Evolutionary conservation across 2,329 filamentous ascomycete genomes (phyloP).

Genomic region (Penicillium psychrosexuale): DNA sequence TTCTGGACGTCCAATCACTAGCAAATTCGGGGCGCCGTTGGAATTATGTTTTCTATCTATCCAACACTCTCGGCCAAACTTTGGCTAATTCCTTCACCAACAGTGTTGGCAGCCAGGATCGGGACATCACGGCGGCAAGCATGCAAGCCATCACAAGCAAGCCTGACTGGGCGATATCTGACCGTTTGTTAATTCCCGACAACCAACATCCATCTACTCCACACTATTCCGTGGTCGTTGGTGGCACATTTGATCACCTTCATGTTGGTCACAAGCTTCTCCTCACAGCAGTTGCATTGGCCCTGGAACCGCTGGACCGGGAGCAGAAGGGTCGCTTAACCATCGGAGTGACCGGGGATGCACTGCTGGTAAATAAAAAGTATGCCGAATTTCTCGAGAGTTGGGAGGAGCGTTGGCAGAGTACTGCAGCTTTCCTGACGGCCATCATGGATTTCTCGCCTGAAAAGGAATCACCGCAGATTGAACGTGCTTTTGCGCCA

Average conservation of each 20-base stretch:
- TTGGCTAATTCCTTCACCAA: slow-evolving; percentile 39
- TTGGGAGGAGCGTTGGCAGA: slow-evolving; percentile 70
- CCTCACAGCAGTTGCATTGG: slow-evolving; percentile 77
- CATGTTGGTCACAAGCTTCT: slow-evolving; percentile 96
- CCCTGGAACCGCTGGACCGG: slow-evolving; percentile 53
- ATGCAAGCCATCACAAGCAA: slow-evolving; percentile 23
- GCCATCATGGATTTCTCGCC: slow-evolving; percentile 58
- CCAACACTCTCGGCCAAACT: slow-evolving; percentile 27
- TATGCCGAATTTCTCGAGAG: slow-evolving; percentile 75
- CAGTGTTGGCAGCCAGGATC: slow-evolving; percentile 23
- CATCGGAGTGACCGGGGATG: slow-evolving; percentile 84
- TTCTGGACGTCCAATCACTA: slow-evolving; percentile 50
- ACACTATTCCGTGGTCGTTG: slow-evolving; percentile 70
- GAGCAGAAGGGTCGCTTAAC: slow-evolving; percentile 60
- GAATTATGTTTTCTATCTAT: slow-evolving; percentile 33
- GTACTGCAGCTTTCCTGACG: slow-evolving; percentile 68
- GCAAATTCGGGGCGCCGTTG: slow-evolving; percentile 39
- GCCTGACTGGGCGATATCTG: slow-evolving; percentile 22
- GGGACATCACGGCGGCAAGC: slow-evolving; percentile 17
- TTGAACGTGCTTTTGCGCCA: slow-evolving; percentile 34
- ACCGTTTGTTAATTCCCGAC: slow-evolving; percentile 24
- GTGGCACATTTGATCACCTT: slow-evolving; percentile 94
- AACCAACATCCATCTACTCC: slow-evolving; percentile 14
- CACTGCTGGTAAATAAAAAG: slow-evolving; percentile 83
- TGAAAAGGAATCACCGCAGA: slow-evolving; percentile 34